These are phyloP conservation scores for Aspergillus sp. DNA, from an alignment of 2,329 filamentous ascomycete genomes.

Conservation along the genomic window DNA sequence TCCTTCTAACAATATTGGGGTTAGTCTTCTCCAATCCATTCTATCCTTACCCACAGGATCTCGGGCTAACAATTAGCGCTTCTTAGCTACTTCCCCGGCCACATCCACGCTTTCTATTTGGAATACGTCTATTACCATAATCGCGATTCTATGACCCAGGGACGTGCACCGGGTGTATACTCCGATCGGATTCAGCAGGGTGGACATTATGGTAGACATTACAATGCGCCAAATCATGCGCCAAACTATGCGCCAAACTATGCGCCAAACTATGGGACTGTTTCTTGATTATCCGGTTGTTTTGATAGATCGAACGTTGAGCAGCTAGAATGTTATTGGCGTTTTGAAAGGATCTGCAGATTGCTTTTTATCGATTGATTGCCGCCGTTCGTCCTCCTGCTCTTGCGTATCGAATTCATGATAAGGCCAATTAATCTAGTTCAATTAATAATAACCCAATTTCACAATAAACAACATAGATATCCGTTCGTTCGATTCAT, in stretches of 20 bases:
- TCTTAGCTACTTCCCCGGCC: conserved; percentile 70
- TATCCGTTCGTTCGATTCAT: not conserved
- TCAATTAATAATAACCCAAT: not conserved
- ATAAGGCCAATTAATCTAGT: not conserved
- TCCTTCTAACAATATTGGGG: conserved; percentile 66
- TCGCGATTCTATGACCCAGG: conserved; percentile 30
- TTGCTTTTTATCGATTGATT: not conserved
- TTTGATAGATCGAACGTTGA: not conserved
- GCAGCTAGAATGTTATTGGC: not conserved
- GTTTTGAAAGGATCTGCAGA: not conserved
- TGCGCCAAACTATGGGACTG: conserved; percentile 25
- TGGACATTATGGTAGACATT: conserved; percentile 17
- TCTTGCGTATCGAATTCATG: not conserved
- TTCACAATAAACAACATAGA: not conserved
- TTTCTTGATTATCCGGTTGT: conserved; percentile 7
- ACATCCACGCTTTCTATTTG: conserved; percentile 77
- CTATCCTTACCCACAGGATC: too few species aligned
- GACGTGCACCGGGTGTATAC: conserved; percentile 39
- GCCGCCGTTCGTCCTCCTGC: not conserved
- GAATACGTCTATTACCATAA: conserved; percentile 82
- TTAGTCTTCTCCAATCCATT: conserved; percentile 30
- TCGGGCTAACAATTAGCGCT: not conserved
- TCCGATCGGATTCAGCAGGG: conserved; percentile 42
- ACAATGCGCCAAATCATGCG: too few species aligned
- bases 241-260: too few species aligned